Conservation (phyloP, 495 filamentous ascomycete genomes). For the Neurospora sp. region DNA sequence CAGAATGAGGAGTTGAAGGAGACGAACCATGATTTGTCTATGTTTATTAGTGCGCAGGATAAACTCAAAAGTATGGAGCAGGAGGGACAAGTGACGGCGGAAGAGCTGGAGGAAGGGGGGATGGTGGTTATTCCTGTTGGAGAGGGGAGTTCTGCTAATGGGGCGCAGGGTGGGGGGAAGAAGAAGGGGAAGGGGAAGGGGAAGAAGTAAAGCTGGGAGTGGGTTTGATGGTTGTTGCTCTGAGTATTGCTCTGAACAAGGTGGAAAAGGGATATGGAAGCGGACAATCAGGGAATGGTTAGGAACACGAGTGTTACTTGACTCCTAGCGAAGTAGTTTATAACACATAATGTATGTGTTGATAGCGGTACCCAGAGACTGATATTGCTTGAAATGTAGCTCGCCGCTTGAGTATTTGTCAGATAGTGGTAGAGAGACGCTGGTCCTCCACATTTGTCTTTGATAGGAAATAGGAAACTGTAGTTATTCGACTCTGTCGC, state of each 20-base stretch:
- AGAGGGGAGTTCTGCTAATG: conserved; percentile 20
- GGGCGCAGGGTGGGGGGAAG: conserved; percentile 19
- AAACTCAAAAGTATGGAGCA: conserved; percentile 61
- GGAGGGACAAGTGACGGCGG: conserved; percentile 50
- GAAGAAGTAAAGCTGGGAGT: conserved; percentile 9
- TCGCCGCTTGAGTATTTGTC: no score
- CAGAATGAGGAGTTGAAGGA: conserved; percentile 61
- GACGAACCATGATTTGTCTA: conserved; percentile 80
- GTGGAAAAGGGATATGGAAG: not conserved
- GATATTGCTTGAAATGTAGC: no score
- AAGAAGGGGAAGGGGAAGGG: conserved; percentile 45
- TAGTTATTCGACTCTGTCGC: no score
- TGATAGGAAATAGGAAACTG: no score
- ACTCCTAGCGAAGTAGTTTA: not conserved
- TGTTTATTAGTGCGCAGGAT: conserved; percentile 78
- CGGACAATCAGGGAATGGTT: not conserved
- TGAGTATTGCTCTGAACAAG: not conserved
- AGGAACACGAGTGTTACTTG: not conserved
- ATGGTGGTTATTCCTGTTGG: conserved; percentile 30
- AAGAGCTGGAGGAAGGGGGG: conserved; percentile 40
- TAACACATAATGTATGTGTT: not conserved
- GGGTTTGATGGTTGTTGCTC: not conserved
- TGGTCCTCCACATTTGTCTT: no score
- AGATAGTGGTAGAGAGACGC: no score
- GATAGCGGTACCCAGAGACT: not conserved